These are phyloP conservation scores for Phyllosticta paracitricarpa DNA, from an alignment of 2,329 filamentous ascomycete species.

Conservation along the genomic window DNA sequence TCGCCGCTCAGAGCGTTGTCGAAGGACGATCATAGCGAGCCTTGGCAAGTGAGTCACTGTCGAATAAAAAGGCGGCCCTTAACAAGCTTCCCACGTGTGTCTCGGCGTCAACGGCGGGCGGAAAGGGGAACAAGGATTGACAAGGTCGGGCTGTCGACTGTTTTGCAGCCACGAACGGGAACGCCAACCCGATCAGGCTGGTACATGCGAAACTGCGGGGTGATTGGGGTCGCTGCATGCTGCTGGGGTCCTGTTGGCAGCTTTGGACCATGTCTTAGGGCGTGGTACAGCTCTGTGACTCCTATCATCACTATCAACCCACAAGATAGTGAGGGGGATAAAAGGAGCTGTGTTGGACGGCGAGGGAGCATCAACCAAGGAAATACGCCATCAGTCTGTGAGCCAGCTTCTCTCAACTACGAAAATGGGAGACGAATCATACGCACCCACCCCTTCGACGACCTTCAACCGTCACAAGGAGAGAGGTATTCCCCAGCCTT, in stretches of 20 bases:
- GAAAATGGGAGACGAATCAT: conserved; percentile 29
- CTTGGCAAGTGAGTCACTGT: not conserved
- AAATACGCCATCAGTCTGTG: not conserved
- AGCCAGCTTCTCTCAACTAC: not conserved
- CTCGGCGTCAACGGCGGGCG: not conserved
- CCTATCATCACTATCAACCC: no score
- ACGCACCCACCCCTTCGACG: conserved; percentile 46
- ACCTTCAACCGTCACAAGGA: conserved; percentile 58
- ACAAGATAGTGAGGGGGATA: no score
- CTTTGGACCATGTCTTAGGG: no score
- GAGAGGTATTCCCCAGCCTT: conserved; percentile 39
- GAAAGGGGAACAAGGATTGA: no score
- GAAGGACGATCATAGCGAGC: not conserved
- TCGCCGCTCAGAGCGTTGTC: not conserved
- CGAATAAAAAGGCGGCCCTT: not conserved
- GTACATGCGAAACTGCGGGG: not conserved
- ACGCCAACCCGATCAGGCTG: not conserved
- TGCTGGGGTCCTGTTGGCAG: not conserved
- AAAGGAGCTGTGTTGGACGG: no score
- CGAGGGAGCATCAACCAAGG: not conserved
- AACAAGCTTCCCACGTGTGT: not conserved
- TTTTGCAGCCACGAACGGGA: not conserved
- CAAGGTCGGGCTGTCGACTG: not conserved
- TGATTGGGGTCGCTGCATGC: not conserved
- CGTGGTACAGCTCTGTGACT: no score